These are phyloP conservation scores for Trichoderma endophyticum DNA, from an alignment of 2,329 filamentous ascomycete species.

Conservation along the genomic window DNA sequence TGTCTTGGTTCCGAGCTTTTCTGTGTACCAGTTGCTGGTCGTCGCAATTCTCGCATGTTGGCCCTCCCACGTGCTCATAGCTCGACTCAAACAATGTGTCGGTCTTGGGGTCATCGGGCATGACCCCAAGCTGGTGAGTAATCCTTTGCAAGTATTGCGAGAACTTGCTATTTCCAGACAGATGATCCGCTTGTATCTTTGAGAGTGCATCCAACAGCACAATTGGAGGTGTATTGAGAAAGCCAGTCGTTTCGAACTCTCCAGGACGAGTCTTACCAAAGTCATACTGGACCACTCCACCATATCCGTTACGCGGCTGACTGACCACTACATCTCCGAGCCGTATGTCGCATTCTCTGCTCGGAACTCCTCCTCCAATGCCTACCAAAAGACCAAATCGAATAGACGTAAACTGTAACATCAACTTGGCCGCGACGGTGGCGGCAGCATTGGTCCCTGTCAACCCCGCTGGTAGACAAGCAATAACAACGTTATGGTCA, in stretches of 20 bases:
- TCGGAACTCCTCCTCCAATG: background rate
- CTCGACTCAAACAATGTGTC: background rate
- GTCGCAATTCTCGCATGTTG: background rate
- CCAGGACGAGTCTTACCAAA: background rate
- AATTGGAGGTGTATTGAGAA: background rate
- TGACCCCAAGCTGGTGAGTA: background rate
- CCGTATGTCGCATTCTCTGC: background rate
- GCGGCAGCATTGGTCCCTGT: background rate
- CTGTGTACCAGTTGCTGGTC: background rate
- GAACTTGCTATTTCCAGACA: background rate
- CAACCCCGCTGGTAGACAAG: background rate
- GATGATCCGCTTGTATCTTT: background rate
- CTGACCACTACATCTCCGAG: background rate
- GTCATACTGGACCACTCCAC: background rate
- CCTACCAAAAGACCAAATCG: background rate
- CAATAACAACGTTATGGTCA: background rate
- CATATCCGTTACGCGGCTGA: background rate
- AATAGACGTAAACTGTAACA: background rate
- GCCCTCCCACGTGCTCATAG: background rate
- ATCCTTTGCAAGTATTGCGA: background rate
- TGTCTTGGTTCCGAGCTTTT: background rate
- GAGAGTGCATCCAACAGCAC: background rate
- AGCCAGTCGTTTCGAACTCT: background rate
- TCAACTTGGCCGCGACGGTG: background rate
- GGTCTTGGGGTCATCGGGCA: background rate